Evolutionary conservation across 2,329 filamentous ascomycete genomes (phyloP).

Genomic region (Penicillium palitans): DNA sequence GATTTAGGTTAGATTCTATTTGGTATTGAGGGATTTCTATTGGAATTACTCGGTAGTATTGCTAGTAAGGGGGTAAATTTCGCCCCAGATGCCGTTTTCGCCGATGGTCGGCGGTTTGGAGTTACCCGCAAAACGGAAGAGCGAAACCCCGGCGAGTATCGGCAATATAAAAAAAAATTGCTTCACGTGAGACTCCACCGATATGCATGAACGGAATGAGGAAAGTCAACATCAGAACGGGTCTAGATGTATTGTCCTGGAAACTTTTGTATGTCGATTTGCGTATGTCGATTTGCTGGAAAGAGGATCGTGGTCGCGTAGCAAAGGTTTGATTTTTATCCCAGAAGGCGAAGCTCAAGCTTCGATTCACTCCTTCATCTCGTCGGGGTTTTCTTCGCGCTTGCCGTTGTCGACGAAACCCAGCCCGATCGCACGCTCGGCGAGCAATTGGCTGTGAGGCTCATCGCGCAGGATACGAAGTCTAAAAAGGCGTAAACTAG

Average conservation of each 20-base stretch:
- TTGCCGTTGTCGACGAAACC: conserved; percentile 64
- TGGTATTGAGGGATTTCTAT: conserved; percentile 33
- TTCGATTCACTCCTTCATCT: conserved; percentile 43
- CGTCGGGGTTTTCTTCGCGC: conserved; percentile 39
- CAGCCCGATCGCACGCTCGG: conserved; percentile 76
- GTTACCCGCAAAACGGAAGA: conserved; percentile 32
- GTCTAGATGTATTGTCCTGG: conserved; percentile 3
- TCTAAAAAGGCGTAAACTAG: conserved; percentile 48
- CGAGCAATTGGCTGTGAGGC: conserved; percentile 81
- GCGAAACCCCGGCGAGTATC: conserved; percentile 30
- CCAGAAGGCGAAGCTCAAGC: not conserved
- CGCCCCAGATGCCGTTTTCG: conserved; percentile 21
- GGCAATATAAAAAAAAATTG: conserved; percentile 31
- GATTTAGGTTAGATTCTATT: conserved; percentile 26
- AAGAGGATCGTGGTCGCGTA: conserved; percentile 15
- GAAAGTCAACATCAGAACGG: conserved; percentile 2
- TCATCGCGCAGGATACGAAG: conserved; percentile 79
- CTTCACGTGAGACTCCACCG: conserved; percentile 27
- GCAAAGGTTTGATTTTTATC: conserved; percentile 11
- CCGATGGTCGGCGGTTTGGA: conserved; percentile 34
- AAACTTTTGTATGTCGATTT: conserved; percentile 11
- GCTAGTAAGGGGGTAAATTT: conserved; percentile 35
- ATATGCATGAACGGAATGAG: conserved; percentile 11
- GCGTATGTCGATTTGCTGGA: conserved; percentile 9
- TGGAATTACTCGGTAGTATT: conserved; percentile 27